phyloP scores from a whole-genome alignment of 192 early-diverging fungal species.

The Geosiphon pyriformis region DNA sequence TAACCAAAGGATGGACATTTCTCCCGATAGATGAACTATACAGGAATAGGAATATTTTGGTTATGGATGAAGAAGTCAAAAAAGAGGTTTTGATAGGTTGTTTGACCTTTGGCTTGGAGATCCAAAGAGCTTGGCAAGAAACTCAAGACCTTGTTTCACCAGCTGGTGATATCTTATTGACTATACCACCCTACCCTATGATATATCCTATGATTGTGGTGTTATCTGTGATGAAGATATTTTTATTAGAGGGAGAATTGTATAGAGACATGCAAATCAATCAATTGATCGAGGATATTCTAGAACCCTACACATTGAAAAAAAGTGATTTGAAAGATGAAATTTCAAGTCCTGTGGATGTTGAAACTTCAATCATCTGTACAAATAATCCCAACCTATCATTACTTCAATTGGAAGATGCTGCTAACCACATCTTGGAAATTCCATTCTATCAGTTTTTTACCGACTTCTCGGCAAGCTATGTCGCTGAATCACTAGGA shows the following conservation, averaged over 20 bases:
- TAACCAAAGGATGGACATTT: conserved; percentile 8
- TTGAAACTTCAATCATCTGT: neutral
- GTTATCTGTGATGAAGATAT: conserved; percentile 23
- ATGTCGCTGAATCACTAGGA: conserved; percentile 18
- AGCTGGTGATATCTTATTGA: neutral
- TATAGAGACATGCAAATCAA: conserved; percentile 9
- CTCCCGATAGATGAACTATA: conserved; percentile 18
- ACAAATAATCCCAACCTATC: neutral
- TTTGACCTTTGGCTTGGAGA: conserved; percentile 4
- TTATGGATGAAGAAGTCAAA: conserved; percentile 13
- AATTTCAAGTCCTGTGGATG: neutral
- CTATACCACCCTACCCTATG: neutral
- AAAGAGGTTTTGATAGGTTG: conserved; percentile 7
- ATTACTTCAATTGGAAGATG: neutral
- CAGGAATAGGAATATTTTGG: neutral
- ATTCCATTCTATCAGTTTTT: conserved; percentile 22
- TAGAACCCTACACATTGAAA: conserved; percentile 1
- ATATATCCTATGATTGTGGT: conserved; percentile 6
- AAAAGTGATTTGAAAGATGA: neutral
- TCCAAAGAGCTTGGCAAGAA: neutral
- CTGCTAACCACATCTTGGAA: neutral
- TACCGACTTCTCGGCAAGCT: conserved; percentile 6
- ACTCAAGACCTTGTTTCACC: neutral
- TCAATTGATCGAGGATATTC: conserved; percentile 8
- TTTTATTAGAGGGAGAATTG: conserved; percentile 21